Percentiles rank a stretch among this genome's conserved stretches.
Conservation (phyloP, 768 basidiomycete species). For the Clavulina sp. region DNA sequence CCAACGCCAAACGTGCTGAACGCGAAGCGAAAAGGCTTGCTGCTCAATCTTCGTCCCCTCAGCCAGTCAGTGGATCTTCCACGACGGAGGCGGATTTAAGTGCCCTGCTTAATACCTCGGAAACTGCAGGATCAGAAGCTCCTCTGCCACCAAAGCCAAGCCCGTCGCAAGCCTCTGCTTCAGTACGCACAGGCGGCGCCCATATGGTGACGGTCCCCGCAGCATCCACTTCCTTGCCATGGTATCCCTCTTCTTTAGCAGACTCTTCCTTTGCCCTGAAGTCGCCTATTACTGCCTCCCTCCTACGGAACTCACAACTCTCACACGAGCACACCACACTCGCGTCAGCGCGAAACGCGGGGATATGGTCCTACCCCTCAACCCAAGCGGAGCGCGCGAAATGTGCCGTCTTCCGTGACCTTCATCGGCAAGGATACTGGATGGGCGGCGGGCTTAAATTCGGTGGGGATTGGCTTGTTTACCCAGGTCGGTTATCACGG, state of each 20-base stretch:
- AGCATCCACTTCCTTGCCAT: slow-evolving; percentile 40
- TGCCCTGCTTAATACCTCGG: no score
- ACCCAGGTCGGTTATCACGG: slow-evolving; percentile 50
- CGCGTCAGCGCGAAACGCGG: slow-evolving; percentile 40
- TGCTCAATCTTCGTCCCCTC: no score
- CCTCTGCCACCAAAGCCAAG: no score
- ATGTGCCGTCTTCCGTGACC: slow-evolving; percentile 58
- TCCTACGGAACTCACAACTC: no score
- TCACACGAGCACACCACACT: slow-evolving; percentile 40
- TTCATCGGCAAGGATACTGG: slow-evolving; percentile 73
- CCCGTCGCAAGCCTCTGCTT: no score
- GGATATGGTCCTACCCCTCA: slow-evolving; percentile 62
- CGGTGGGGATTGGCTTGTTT: slow-evolving; percentile 90
- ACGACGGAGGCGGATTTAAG: no score
- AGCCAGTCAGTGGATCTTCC: no score
- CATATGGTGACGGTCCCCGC: slow-evolving; percentile 29
- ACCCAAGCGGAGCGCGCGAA: slow-evolving; percentile 49
- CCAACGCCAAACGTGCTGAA: slow-evolving; percentile 47
- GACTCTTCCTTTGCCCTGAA: no score
- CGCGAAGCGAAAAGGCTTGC: slow-evolving; percentile 7
- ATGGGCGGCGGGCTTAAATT: slow-evolving; percentile 87
- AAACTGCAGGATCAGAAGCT: no score
- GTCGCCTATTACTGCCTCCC: no score
- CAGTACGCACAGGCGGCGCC: no score
- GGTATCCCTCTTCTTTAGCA: slow-evolving; percentile 49